Evolutionary conservation across 2,329 filamentous ascomycete genomes (phyloP).

Genomic region (Capronia americana): DNA sequence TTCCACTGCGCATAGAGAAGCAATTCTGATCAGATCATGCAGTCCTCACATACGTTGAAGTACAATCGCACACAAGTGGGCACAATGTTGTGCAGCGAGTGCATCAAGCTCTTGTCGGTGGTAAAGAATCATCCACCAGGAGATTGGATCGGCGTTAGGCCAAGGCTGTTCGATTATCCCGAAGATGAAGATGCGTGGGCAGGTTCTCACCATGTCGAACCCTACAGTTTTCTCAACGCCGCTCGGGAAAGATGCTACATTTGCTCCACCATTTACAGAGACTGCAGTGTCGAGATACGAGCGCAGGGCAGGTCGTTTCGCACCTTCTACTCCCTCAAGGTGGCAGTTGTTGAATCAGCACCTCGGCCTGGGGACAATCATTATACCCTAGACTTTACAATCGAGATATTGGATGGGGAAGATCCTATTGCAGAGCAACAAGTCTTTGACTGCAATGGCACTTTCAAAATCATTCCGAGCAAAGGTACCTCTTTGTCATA

Average conservation of each 20-base stretch:
- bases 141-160: background rate
- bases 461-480: background rate
- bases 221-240: background rate
- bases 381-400: background rate
- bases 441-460: slow-evolving; percentile 1
- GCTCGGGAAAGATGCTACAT: background rate
- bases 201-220: background rate
- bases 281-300: background rate
- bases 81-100: background rate
- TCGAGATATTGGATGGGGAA: background rate
- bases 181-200: background rate
- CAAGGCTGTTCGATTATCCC: background rate
- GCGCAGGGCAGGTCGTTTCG: background rate
- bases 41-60: background rate
- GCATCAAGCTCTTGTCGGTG: background rate
- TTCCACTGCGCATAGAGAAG: background rate
- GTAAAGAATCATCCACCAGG: slow-evolving; percentile 1
- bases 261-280: slow-evolving; percentile 5
- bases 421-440: background rate
- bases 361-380: background rate
- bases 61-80: background rate
- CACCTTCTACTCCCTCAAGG: background rate
- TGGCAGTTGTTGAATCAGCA: background rate
- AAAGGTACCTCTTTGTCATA: background rate
- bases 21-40: background rate